Evolutionary conservation across 441 rosid genomes (phyloP), one percentile per base, ranked within the genome.

Genomic region (Cnidoscolus chayamansa): DNA sequence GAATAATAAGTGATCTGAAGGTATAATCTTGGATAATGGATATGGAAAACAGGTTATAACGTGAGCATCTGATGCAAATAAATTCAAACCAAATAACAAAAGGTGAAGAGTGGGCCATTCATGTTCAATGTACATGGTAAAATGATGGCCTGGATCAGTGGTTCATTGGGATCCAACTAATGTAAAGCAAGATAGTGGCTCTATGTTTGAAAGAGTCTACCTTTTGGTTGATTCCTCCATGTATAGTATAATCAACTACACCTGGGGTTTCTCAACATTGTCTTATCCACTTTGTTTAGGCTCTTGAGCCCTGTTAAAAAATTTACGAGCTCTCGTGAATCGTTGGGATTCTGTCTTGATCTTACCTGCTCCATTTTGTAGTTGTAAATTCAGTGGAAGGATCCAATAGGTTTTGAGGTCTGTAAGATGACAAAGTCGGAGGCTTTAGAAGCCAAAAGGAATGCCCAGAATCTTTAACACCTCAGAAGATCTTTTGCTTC

Each of bases 81-180:
- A 47, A 50, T 71, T 71, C 74, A 71, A 71, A 71, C 74, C 74
- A 50, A 16, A 62, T 35, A 25, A 25, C 40, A 51, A 62, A 71
- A 70, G 10, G 20, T 32, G 43, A 7, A 5, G 30, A 8, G 66
- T 7, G 66, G 73, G 73, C 73, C 73, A 70, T 35, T 70, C 2
- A 19, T 60, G 73, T n/a, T 48, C 1, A 12, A 12, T 65, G 56
- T 25, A 47, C 43, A 48, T 32, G 35, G 53, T 58, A 20, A 10
- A 48, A n/a, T 31, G 63, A 11, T 70, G 63, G 37, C 20, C 11
- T 19, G 15, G 15, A 58, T 25, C 1, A 45, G 43, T 6, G 45
- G 56, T 10, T 59, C 30, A 49, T 10, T 71, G 67, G 68, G 40
- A 51, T 71, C 68, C 74, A 53, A 72, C 68, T 72, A 6, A 15